Base-by-base conservation (phyloP, 495 filamentous ascomycete species). In the Penicillium subrubescens region DNA sequence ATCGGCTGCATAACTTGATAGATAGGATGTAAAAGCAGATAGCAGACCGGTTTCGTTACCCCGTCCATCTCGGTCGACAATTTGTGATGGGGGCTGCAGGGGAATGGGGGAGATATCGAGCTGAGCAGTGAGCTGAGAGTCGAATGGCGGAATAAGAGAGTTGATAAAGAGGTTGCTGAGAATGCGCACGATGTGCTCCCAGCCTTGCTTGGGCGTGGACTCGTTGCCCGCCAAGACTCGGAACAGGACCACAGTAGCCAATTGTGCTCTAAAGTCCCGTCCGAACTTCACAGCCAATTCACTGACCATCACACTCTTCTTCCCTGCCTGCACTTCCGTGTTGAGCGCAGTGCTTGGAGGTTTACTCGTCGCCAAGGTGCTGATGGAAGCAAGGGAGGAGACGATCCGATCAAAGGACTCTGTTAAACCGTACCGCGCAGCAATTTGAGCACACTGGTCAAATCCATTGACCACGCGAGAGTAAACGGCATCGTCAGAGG, bases 1-100 rank as follows among this genome's bases (percentile, higher is more conserved):
- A 72, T 97, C 96, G 19, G 93, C 96, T 29, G 96, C 95, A 79
- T 98, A 97, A 73, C 93, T 97, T n/a, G 94, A 96, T 23, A 99
- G 91, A 66, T 97, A 98, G 6, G 92, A 96, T 2, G 94, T 93
- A 62, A 99, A 90, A 6, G 95, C 92, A 5, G 93, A 97, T 71
- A 99, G 90, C 23, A 99, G 82, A 8, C 96, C 93, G 3, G 87
- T 84, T 25, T 99, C 95, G 63, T 77, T 87, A 35, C 86, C 80
- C 61, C 90, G 90, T 46, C 89, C 84, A 39, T 87, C 92, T 25
- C 95, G 88, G 68, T 98, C 96, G 44, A 99, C 93, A 46, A 99
- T 85, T 67, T 96, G 93, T 17, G 91, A 94, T n/a, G 96, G 92
- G 3, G 85, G 88, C 69, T 97, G 94, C 43, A 99, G 79, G 0